Conservation (phyloP, 306 rosid species). For the Parietaria judaica region DNA sequence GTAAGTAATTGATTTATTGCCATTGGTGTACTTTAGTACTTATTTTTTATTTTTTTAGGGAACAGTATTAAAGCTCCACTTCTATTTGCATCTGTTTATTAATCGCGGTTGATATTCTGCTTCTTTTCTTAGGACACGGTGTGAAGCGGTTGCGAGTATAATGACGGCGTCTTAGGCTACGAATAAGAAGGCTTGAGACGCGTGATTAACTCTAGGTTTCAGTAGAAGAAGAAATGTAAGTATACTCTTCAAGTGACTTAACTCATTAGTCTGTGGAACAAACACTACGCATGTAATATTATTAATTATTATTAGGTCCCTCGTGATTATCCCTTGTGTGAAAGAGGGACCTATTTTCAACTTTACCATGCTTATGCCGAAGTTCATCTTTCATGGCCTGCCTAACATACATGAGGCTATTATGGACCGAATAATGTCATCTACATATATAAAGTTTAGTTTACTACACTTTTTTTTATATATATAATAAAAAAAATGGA, state of each 20-base stretch:
- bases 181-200: conserved; percentile 20
- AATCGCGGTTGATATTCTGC: too few relatives aligned
- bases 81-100: too few relatives aligned
- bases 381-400: too few relatives aligned
- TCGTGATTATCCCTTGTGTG: conserved; percentile 5
- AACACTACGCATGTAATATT: conserved; percentile 20
- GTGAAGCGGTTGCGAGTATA: conserved; percentile 22
- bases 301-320: conserved; percentile 13
- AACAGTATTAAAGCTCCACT: background rate
- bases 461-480: background rate
- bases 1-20: too few relatives aligned
- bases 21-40: too few relatives aligned
- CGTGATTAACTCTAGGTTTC: conserved; percentile 10
- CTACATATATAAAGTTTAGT: background rate
- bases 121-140: conserved; percentile 22
- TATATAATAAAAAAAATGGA: too few relatives aligned
- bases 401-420: too few relatives aligned
- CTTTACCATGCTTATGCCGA: background rate
- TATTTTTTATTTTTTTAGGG: conserved; percentile 26
- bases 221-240: conserved; percentile 16
- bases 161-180: conserved; percentile 17
- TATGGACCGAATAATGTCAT: too few relatives aligned
- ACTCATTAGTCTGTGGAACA: conserved; percentile 8
- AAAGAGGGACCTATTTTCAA: conserved; percentile 11
- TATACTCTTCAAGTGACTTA: conserved; percentile 18